Conservation (phyloP, 768 basidiomycete genomes). For the Lanmaoa rubissima region DNA sequence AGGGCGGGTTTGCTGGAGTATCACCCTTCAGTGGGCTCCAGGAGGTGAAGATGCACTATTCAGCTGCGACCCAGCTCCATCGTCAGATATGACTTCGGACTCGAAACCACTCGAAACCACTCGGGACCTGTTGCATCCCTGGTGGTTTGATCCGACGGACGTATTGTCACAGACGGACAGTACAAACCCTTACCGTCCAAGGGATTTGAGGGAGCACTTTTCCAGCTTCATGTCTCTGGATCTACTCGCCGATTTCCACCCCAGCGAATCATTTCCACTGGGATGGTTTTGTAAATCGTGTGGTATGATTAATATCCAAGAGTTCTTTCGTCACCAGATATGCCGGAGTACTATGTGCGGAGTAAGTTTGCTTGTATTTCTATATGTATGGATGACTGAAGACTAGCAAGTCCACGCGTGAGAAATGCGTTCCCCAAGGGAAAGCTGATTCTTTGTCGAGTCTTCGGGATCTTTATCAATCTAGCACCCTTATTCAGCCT, state of each 20-base stretch:
- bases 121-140: conserved; percentile 14
- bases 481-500: conserved; percentile 17
- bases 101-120: background rate
- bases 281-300: conserved; percentile 52
- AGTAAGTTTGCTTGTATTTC: conserved; percentile 26
- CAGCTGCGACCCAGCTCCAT: background rate
- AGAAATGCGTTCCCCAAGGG: conserved; percentile 10
- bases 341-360: conserved; percentile 43
- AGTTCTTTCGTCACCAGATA: conserved; percentile 44
- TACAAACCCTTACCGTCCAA: conserved; percentile 20
- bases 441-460: conserved; percentile 19
- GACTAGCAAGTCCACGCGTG: conserved; percentile 6
- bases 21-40: conserved; percentile 47
- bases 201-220: conserved; percentile 27
- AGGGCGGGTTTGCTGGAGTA: conserved; percentile 44
- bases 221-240: conserved; percentile 32
- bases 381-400: conserved; percentile 9
- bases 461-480: conserved; percentile 23
- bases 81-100: background rate
- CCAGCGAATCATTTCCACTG: conserved; percentile 36
- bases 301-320: conserved; percentile 48
- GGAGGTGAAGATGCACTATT: conserved; percentile 46
- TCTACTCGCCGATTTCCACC: conserved; percentile 29
- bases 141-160: conserved; percentile 23
- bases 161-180: background rate